Evolutionary conservation across 2,329 filamentous ascomycete species (phyloP), one percentile per base, ranked within the genome.

Genomic region (Endoconidiophora polonica): DNA sequence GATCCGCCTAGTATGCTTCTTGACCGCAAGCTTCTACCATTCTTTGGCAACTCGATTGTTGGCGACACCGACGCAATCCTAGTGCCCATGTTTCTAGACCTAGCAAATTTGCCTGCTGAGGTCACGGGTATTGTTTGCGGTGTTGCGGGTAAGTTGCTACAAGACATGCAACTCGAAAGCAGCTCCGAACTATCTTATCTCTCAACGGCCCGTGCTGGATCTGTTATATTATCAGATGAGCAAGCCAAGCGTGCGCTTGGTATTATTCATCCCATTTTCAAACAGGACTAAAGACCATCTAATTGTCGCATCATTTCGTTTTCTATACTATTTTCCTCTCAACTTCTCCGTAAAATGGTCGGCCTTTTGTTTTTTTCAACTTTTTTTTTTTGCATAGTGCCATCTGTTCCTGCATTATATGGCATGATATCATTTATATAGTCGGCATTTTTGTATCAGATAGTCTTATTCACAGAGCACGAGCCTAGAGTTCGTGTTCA

Each of bases 111-210:
- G 39, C 85, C 90, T 0, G 73, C 90, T 40, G 86, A 94, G 62
- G 87, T 86, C 5, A 94, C 88, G 0, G 90, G 90, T 20, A 95
- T 98, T 52, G 86, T 98, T 3, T 95, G 88, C 57, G 90, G 91
- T 24, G 86, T 98, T 2, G 88, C 90, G 0, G 86, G 87, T 23
- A 75, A 79, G 49, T 70, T 96, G 24, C 83, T 87, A 1, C 77
- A 83, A 46, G 83, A 84, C 43, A 80, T 86, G 63, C 65, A 70
- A 49, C 67, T 67, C 57, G 61, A 62, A 33, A 66, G 68, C 53
- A 71, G 65, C 56, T 76, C 86, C 1, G 87, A 95, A 62, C 79
- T 96, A 65, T 90, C 83, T 52, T 96, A 95, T 62, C 68, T 96
- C 55, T 91, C 83, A 54, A 96, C 90, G 0, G 87, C 86, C 3